Base-by-base conservation (phyloP, 805 yeast genomes). In the Helenozyma rhizophorensis region DNA sequence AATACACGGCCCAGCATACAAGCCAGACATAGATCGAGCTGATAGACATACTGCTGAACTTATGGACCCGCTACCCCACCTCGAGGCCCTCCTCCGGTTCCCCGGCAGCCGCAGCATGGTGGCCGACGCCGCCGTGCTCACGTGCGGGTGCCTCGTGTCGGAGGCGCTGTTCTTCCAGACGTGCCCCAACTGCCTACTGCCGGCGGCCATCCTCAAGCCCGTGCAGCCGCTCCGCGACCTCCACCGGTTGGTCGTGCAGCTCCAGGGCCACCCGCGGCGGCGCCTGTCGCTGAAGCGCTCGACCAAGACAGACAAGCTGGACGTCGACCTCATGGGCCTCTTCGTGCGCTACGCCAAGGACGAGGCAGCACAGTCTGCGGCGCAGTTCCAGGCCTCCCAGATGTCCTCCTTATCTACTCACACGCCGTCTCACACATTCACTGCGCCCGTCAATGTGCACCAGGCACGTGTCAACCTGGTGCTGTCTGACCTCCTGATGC, bases 261-360 rank as follows among this genome's bases (percentile, higher is more conserved):
- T 3, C 23, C 42, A 47, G 29, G 21, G 21, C 15, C 33, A 12
- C 17, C 29, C 14, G 14, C 24, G 23, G 22, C 37, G 23, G 18
- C 23, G 11, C 17, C 36, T 23, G 37, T 34, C 30, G 23, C 39
- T 18, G 36, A 21, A 16, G 16, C 27, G 27, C 10, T 17, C 16
- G 13, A 15, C 12, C 12, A 17, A 17, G 8, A 17, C 19, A 9
- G 19, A 31, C 21, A 16, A 14, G 28, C 25, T 32, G 6, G 37
- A 32, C 13, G 14, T 52, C 49, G 68, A 63, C 40, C 42, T 65
- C 21, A 40, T 63, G 14, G 53, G 58, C 6, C 45, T 66, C 14
- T 65, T 65, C 41, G 62, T 58, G 45, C 63, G 63, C 33, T 63
- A 48, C 39, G 70, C 71, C 17, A 60, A 60, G 32, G 70, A 65